Percentiles rank a stretch among this genome's conserved stretches.
These are phyloP conservation scores for Skeletonema marinoi DNA, from an alignment of 108 stramenopile species.

Conservation along the genomic window DNA sequence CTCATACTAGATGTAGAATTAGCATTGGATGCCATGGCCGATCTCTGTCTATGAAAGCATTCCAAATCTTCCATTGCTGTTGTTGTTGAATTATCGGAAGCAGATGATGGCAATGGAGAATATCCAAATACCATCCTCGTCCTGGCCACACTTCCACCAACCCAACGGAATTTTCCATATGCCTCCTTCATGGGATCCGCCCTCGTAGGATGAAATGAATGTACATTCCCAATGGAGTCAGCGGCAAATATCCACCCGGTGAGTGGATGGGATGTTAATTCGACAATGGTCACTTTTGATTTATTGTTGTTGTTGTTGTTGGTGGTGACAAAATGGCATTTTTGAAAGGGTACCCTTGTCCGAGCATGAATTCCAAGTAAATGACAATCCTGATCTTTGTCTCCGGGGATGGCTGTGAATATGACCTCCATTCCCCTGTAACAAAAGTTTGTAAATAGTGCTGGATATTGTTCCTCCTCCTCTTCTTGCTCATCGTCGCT, in stretches of 20 bases:
- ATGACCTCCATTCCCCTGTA: slow-evolving; percentile 73
- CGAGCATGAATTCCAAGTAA: slow-evolving; percentile 63
- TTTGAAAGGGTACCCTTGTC: slow-evolving; percentile 68
- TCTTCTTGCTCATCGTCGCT: neutral
- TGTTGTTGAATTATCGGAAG: neutral
- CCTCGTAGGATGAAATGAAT: slow-evolving; percentile 34
- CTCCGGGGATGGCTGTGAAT: slow-evolving; percentile 44
- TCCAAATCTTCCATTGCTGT: neutral
- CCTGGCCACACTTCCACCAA: slow-evolving; percentile 21
- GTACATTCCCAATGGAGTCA: slow-evolving; percentile 33
- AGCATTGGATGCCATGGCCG: neutral
- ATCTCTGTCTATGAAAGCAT: neutral
- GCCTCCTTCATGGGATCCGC: slow-evolving; percentile 37
- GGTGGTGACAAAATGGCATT: slow-evolving; percentile 22
- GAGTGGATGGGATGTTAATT: slow-evolving; percentile 34
- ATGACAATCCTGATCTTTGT: slow-evolving; percentile 1
- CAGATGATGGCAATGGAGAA: neutral
- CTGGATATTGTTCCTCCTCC: slow-evolving; percentile 1
- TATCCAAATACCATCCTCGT: slow-evolving; percentile 40
- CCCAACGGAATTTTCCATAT: slow-evolving; percentile 47
- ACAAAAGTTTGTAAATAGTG: slow-evolving; percentile 28
- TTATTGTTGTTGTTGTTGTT: slow-evolving; percentile 23
- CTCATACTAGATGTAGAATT: neutral
- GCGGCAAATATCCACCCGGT: slow-evolving; percentile 43
- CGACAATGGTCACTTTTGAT: slow-evolving; percentile 28